Base-by-base conservation (phyloP, 2,329 filamentous ascomycete species). In the Pyricularia grisea region DNA sequence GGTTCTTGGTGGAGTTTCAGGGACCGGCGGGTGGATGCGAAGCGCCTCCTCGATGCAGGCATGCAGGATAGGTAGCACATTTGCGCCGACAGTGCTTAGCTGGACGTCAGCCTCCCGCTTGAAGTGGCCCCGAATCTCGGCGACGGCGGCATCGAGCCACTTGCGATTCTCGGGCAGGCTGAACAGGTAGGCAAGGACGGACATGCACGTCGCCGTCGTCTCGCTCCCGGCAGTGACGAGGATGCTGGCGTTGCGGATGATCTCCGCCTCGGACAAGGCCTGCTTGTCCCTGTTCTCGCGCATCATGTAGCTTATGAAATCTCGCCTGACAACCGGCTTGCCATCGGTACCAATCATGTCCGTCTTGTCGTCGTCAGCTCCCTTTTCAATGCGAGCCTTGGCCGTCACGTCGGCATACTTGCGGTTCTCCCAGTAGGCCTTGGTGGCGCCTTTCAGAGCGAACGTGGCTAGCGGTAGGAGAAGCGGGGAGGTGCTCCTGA, bases 21-120 rank as follows among this genome's bases (percentile, higher is more conserved):
- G 77, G 0, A 80, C 77, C 0, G 80, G 72, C 1, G 80, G 70
- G 17, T 68, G 69, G 14, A 71, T 27, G 27, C 71, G 71, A 20
- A 72, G 68, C 1, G 68, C 25, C 70, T 83, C 81, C 63, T 82
- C 76, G 65, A 83, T 78, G 50, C 75, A 73, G 3, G 77, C 80
- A 64, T 78, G 74, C 12, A 81, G 74, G 58, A 76, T 69, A 7
- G 65, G 68, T n/a, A 66, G 31, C n/a, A 25, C 65, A 42, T 69
- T 12, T 2, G 27, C 27, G 10, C n/a, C 14, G 27, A 60, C 67
- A 4, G 10, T 11, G 23, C 10, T 14, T 4, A 68, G 17, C 4
- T 25, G 14, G 10, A 68, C 10, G 1, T 60, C 58, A 5, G 50
- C 23, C 28, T 68, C 67, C 3, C 9, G 0, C 20, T 61, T 31